Evolutionary conservation across 176 grass and related monocot species (phyloP).

Genomic region (Stipa capillata): DNA sequence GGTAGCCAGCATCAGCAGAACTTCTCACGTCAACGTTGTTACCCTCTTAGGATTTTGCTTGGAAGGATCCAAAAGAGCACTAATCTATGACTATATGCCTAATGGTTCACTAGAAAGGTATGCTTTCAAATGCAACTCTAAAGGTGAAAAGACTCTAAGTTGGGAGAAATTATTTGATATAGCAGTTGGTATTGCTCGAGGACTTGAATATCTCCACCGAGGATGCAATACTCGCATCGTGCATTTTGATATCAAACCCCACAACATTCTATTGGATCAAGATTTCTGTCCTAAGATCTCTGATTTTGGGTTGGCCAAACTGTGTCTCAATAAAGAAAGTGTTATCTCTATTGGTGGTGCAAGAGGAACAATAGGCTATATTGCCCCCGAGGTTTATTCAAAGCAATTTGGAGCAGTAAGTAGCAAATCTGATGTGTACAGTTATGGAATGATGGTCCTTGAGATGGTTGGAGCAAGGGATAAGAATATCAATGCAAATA

Average conservation of each 20-base stretch:
- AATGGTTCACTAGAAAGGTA: constrained; percentile 32
- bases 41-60: constrained; percentile 37
- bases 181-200: constrained; percentile 25
- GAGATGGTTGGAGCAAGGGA: constrained; percentile 39
- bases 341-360: constrained; percentile 2
- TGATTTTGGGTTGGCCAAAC: constrained; percentile 13
- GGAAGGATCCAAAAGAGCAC: constrained; percentile 36
- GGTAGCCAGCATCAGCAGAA: constrained; percentile 35
- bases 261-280: constrained; percentile 10
- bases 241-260: constrained; percentile 30
- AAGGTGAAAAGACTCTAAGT: not conserved
- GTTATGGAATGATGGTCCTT: constrained; percentile 46
- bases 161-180: constrained; percentile 30
- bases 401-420: constrained; percentile 21
- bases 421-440: constrained; percentile 35
- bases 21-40: constrained; percentile 43
- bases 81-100: constrained; percentile 50
- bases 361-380: constrained; percentile 32
- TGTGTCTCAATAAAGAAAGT: constrained; percentile 9
- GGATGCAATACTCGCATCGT: constrained; percentile 28
- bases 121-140: not conserved
- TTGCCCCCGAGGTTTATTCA: constrained; percentile 17
- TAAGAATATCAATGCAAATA: not conserved
- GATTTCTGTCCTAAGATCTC: constrained; percentile 13
- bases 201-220: constrained; percentile 28